These are phyloP conservation scores for Cordyceps sp. DNA, from an alignment of 2,329 filamentous ascomycete species.

Conservation along the genomic window DNA sequence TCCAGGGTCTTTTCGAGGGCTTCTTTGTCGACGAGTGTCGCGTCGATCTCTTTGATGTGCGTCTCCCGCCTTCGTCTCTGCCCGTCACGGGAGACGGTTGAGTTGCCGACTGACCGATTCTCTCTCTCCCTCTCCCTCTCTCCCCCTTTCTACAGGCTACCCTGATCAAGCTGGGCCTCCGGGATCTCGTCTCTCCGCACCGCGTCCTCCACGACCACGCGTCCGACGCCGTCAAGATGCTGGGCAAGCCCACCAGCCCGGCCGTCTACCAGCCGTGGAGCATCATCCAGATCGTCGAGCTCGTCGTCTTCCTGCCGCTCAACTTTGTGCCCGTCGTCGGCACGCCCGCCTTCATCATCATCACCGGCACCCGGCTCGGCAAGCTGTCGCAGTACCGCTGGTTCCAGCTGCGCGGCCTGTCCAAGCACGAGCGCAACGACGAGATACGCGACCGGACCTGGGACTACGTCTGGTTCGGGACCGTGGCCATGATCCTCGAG, in stretches of 20 bases:
- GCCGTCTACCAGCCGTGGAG: constrained; percentile 82
- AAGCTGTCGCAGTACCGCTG: constrained; percentile 85
- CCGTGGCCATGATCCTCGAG: constrained; percentile 67
- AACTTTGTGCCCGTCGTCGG: constrained; percentile 79
- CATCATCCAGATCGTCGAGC: constrained; percentile 75
- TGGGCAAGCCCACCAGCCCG: constrained; percentile 63
- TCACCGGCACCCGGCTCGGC: constrained; percentile 76
- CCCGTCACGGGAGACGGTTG: neutral
- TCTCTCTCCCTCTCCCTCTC: too few species aligned
- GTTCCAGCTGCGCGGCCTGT: constrained; percentile 63
- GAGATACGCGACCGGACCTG: constrained; percentile 52
- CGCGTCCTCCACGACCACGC: constrained; percentile 50
- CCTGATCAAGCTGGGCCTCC: constrained; percentile 56
- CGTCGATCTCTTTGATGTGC: constrained; percentile 71
- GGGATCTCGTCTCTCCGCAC: constrained; percentile 50
- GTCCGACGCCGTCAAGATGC: constrained; percentile 56
- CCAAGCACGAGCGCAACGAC: constrained; percentile 54
- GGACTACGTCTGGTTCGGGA: constrained; percentile 91
- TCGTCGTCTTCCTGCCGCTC: constrained; percentile 62
- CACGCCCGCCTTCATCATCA: constrained; percentile 68
- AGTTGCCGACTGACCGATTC: too few species aligned
- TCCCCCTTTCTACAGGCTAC: constrained; percentile 45
- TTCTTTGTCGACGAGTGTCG: constrained; percentile 68
- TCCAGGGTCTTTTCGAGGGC: constrained; percentile 54
- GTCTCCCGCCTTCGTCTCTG: constrained; percentile 7